phyloP scores from a whole-genome alignment of 2,329 filamentous ascomycete genomes.

The Juglanconis juglandina region DNA sequence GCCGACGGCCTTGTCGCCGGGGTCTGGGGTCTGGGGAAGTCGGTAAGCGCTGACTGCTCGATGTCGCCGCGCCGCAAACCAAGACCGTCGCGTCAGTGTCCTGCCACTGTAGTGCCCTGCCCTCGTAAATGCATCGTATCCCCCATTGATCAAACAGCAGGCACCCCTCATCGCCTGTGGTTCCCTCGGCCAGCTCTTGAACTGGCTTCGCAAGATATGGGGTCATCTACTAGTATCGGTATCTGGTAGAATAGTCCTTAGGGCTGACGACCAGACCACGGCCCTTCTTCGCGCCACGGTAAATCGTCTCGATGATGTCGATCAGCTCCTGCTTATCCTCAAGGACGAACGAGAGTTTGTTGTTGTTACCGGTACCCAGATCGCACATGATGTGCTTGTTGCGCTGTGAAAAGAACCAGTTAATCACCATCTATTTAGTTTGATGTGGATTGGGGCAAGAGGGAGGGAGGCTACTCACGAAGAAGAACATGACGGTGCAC shows the following conservation, averaged over 20 bases:
- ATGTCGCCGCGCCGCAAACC: too few relatives aligned
- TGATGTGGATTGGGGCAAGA: conserved; percentile 16
- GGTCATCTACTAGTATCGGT: conserved; percentile 53
- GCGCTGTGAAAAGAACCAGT: conserved; percentile 52
- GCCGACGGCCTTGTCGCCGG: too few relatives aligned
- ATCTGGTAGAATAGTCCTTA: conserved; percentile 72
- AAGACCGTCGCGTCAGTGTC: too few relatives aligned
- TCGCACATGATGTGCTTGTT: conserved; percentile 99
- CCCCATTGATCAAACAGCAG: too few relatives aligned
- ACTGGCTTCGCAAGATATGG: not conserved
- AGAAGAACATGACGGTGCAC: conserved; percentile 91
- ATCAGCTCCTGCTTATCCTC: conserved; percentile 99
- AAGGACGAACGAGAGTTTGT: conserved; percentile 93
- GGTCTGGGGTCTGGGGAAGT: not conserved
- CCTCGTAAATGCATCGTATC: too few relatives aligned
- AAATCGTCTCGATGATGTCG: conserved; percentile 97
- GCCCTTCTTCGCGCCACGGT: conserved; percentile 97
- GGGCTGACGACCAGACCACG: conserved; percentile 93
- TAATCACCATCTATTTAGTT: not conserved
- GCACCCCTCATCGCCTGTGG: not conserved
- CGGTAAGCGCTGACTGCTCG: too few relatives aligned
- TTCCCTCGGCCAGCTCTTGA: not conserved
- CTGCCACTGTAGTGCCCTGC: too few relatives aligned
- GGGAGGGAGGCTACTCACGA: conserved; percentile 27
- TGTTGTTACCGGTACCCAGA: conserved; percentile 97